Evolutionary conservation across 768 basidiomycete species (phyloP).

Genomic region (Amanita muscaria): DNA sequence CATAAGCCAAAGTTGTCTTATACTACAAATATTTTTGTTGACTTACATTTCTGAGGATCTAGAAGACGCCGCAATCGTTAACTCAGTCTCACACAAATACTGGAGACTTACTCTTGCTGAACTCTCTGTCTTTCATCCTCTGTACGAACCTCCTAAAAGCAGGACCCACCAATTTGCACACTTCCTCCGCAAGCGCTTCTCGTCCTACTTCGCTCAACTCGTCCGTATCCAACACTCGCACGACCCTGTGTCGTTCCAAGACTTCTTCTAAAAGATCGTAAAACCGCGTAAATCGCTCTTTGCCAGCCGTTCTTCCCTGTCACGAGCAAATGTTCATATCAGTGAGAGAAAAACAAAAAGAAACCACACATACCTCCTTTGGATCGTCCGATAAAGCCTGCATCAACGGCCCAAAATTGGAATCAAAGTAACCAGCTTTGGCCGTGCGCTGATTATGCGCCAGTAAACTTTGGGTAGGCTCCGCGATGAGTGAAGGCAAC

Average conservation of each 20-base stretch:
- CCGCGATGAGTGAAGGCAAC: slow-evolving; percentile 46
- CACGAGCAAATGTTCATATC: not conserved
- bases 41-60: slow-evolving; percentile 71
- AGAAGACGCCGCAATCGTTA: slow-evolving; percentile 2
- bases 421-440: slow-evolving; percentile 77
- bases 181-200: slow-evolving; percentile 59
- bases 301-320: slow-evolving; percentile 49
- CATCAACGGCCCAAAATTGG: slow-evolving; percentile 74
- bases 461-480: slow-evolving; percentile 51
- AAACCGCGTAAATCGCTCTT: slow-evolving; percentile 79
- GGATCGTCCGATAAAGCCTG: slow-evolving; percentile 57
- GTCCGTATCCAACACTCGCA: slow-evolving; percentile 66
- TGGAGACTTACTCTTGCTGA: slow-evolving; percentile 63
- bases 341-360: not conserved
- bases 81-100: not conserved
- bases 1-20: not conserved
- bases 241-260: slow-evolving; percentile 63
- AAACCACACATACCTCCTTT: slow-evolving; percentile 32
- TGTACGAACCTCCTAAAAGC: slow-evolving; percentile 66
- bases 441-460: slow-evolving; percentile 69
- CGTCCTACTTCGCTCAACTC: slow-evolving; percentile 32
- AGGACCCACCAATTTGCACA: slow-evolving; percentile 68
- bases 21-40: not conserved
- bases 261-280: slow-evolving; percentile 77
- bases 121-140: slow-evolving; percentile 72